Percentiles rank a stretch among this genome's conserved stretches.
These are phyloP conservation scores for Plasmodium knowlesi DNA, from an alignment of 169 alveolate genomes.

Conservation along the genomic window DNA sequence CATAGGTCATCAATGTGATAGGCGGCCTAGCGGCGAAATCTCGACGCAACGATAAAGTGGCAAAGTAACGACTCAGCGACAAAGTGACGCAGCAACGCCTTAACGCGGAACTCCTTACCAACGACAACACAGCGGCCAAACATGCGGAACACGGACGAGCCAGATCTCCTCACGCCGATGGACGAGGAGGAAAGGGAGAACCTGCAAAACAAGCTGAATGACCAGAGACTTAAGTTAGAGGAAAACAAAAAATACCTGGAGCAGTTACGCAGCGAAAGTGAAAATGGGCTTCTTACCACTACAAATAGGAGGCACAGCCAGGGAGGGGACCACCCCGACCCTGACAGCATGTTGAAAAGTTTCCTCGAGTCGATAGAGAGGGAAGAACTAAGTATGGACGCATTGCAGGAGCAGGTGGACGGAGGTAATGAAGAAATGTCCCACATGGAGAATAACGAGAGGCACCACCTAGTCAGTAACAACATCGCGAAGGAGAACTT, in stretches of 20 bases:
- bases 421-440: background rate
- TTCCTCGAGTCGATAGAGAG: conserved; percentile 46
- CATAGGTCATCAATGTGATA: background rate
- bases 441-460: background rate
- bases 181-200: conserved; percentile 51
- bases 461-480: background rate
- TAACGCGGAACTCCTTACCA: background rate
- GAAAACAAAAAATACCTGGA: conserved; percentile 63
- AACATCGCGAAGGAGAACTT: background rate
- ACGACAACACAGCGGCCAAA: background rate
- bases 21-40: background rate
- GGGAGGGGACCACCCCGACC: conserved; percentile 44
- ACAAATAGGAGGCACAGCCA: background rate
- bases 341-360: conserved; percentile 38
- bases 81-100: too few species aligned
- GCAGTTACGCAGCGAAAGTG: conserved; percentile 16
- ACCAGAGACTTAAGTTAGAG: conserved; percentile 50
- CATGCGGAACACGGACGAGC: conserved; percentile 2
- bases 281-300: background rate
- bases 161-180: conserved; percentile 37
- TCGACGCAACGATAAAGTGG: background rate
- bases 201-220: conserved; percentile 56
- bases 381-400: background rate
- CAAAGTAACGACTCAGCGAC: background rate
- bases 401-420: background rate